A percentile compares a stretch with the other conserved stretches of the same genome.
phyloP scores from a whole-genome alignment of 441 rosid genomes.

The Gossypium schwendimanii region DNA sequence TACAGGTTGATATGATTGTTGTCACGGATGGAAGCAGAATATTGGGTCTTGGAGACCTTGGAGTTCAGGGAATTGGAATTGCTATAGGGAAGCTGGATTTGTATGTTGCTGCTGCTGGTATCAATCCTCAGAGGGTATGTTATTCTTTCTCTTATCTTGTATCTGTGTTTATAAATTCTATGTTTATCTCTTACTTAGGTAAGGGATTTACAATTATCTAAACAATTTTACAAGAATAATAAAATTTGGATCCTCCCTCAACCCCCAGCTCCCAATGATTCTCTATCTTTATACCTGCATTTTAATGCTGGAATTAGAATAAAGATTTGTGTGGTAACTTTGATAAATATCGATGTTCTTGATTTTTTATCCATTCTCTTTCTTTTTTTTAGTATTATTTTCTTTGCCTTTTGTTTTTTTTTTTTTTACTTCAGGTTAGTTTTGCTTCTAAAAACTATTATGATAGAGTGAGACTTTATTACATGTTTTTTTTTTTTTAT shows the following conservation, averaged over 20 bases:
- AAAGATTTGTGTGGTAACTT: not conserved
- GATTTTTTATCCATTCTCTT: not conserved
- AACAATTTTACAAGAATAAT: not conserved
- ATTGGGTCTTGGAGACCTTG: slow-evolving; percentile 97
- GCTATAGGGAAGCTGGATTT: slow-evolving; percentile 94
- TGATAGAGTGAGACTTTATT: not conserved
- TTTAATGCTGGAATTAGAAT: not conserved
- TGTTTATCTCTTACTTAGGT: not conserved
- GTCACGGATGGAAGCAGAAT: slow-evolving; percentile 99
- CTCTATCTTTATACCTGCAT: not conserved
- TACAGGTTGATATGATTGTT: slow-evolving; percentile 99
- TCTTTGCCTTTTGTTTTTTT: not conserved
- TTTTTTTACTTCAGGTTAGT: not conserved
- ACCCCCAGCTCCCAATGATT: not conserved
- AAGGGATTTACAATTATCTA: not conserved
- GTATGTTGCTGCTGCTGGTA: slow-evolving; percentile 98
- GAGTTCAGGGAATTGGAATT: slow-evolving; percentile 97
- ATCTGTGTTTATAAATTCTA: not conserved
- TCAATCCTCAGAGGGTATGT: slow-evolving; percentile 93
- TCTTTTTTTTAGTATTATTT: not conserved
- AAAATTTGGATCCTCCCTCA: not conserved
- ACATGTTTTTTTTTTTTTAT: not conserved
- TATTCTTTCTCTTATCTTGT: slow-evolving; percentile 3
- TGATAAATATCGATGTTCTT: not conserved
- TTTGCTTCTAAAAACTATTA: not conserved